A percentile compares a stretch with the other conserved stretches of the same genome.
Evolutionary conservation across 129 eudicot genomes (phyloP).

Genomic region (Escallonia rubra): DNA sequence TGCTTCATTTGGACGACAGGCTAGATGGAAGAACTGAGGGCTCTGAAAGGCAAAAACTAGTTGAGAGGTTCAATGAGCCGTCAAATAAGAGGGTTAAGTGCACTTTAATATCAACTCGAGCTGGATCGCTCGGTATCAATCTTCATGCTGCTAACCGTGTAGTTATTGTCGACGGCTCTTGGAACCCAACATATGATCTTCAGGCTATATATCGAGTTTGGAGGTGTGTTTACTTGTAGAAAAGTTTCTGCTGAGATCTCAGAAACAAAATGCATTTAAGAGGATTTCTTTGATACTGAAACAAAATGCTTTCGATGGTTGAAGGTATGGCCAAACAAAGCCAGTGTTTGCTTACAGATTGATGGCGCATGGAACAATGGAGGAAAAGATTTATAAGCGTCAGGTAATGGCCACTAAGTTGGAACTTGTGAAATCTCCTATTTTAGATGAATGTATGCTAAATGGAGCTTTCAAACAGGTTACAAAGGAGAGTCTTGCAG

Average conservation of each 20-base stretch:
- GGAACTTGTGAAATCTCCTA: not conserved
- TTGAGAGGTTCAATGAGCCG: conserved; percentile 77
- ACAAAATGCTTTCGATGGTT: conserved; percentile 5
- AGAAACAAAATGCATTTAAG: too few species aligned
- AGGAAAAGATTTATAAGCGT: conserved; percentile 94
- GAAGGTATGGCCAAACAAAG: conserved; percentile 94
- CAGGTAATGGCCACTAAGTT: conserved; percentile 48
- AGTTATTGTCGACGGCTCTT: conserved; percentile 91
- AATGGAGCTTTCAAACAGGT: conserved; percentile 37
- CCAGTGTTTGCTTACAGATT: conserved; percentile 94
- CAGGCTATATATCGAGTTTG: conserved; percentile 96
- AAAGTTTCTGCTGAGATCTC: too few species aligned
- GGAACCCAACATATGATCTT: conserved; percentile 99
- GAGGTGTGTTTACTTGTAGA: conserved; percentile 49
- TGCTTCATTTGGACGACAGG: conserved; percentile 33
- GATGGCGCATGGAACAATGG: conserved; percentile 97
- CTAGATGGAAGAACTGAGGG: conserved; percentile 88
- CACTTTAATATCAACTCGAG: conserved; percentile 83
- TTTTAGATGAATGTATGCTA: not conserved
- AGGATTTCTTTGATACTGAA: not conserved
- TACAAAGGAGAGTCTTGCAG: conserved; percentile 93
- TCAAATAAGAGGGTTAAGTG: conserved; percentile 84
- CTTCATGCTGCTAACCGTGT: conserved; percentile 98
- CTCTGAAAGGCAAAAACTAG: conserved; percentile 86
- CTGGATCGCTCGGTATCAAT: conserved; percentile 96